These are phyloP conservation scores for Turritis glabra DNA, from an alignment of 345 rosid genomes.

Conservation along the genomic window DNA sequence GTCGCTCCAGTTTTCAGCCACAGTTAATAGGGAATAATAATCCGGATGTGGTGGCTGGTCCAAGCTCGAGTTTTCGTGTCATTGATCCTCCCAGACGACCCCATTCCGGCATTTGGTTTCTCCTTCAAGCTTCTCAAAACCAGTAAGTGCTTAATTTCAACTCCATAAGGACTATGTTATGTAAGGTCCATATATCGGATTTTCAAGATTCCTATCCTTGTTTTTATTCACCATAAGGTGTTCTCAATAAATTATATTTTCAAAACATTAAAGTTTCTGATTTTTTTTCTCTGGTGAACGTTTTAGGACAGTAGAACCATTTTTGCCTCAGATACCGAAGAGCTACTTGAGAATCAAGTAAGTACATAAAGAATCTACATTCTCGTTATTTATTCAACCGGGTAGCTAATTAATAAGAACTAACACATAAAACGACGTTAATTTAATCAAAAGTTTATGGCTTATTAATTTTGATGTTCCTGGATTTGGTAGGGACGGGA, in stretches of 20 bases:
- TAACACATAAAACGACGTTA: conserved; percentile 17
- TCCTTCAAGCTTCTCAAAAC: conserved; percentile 84
- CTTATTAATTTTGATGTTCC: conserved; percentile 27
- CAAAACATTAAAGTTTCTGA: not conserved
- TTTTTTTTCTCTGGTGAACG: conserved; percentile 8
- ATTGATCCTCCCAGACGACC: conserved; percentile 80
- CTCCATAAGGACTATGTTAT: not conserved
- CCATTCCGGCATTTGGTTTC: conserved; percentile 93
- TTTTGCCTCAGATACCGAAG: conserved; percentile 91
- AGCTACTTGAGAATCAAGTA: conserved; percentile 99
- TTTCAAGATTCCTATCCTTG: not conserved
- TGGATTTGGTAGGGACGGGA: conserved; percentile 76
- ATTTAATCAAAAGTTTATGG: conserved; percentile 15
- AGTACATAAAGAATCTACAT: conserved; percentile 16
- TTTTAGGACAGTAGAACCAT: conserved; percentile 64
- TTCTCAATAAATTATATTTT: not conserved
- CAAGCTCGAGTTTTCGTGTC: conserved; percentile 67
- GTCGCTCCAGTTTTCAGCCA: conserved; percentile 54
- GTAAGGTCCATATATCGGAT: not conserved
- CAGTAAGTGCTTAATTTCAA: conserved; percentile 66
- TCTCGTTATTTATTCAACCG: not conserved
- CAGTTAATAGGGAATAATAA: conserved; percentile 40
- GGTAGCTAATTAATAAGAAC: conserved; percentile 9
- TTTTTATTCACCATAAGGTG: not conserved
- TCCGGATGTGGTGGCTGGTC: conserved; percentile 52